Evolutionary conservation across 2,329 filamentous ascomycete species (phyloP), one percentile per base, ranked within the genome.

Genomic region (Botryotinia calthae): DNA sequence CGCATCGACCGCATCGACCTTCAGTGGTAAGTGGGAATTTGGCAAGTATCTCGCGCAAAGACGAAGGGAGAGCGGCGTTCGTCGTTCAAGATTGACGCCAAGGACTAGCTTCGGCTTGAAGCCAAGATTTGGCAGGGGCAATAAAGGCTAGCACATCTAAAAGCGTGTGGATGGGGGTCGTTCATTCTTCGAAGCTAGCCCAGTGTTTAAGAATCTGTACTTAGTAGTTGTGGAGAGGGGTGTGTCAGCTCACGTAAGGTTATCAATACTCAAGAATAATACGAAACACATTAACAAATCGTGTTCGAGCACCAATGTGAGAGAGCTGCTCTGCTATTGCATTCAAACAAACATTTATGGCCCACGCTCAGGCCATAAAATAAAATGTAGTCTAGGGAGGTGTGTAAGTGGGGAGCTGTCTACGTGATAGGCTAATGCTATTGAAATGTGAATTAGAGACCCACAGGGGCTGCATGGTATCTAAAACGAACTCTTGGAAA

Each of bases 41-140:
- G 68, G 68, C 42, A 71, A 71, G 25, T 51, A 64, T 64, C 68
- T 71, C 22, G 68, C 68, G 7, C 58, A 64, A 71, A 71, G 37
- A 40, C 31, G 68, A 37, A 40, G 37, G 25, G 61, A 71, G 44
- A 28, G 34, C 48, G n/a, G 31, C 22, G 37, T 31, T 40, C 42
- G 31, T n/a, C 68, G n/a, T 64, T 40, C 62, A 25, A 72, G 37
- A 46, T 54, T 42, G 37, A 67, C 51, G 12, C 62, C 70, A 6
- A 66, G 46, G 34, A 72, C 61, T 54, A 72, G 70, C 34, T 68
- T 66, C 40, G 42, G 70, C 48, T 34, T 66, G 40, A 67, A 67
- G 46, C n/a, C 62, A 54, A 67, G 51, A 34, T 44, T 46, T 66
- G 58, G 44, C 22, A 42, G 54, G 31, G 58, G 8, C 22, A 65